Evolutionary conservation across 2,329 filamentous ascomycete species (phyloP).

Genomic region (Neofusicoccum laricinum): DNA sequence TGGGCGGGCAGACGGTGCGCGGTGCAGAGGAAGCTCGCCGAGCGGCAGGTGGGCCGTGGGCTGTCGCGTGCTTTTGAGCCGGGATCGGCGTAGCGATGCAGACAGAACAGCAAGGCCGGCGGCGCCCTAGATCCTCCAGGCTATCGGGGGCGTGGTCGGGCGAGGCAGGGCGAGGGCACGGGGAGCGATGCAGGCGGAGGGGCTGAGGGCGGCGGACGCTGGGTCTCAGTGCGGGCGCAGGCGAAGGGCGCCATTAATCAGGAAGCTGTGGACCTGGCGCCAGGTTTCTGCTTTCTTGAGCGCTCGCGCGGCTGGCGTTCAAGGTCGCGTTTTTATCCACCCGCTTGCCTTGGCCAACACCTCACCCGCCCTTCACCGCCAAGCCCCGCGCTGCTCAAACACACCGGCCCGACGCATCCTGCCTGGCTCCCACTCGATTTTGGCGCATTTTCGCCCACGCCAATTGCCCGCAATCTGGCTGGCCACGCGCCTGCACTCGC

Average conservation of each 20-base stretch:
- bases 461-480: not conserved
- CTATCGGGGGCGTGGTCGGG: conserved; percentile 2
- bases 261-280: conserved; percentile 12
- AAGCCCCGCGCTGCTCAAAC: conserved; percentile 13
- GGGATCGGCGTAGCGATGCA: conserved; percentile 12
- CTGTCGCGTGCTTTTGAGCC: conserved; percentile 17
- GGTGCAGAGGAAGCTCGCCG: conserved; percentile 5
- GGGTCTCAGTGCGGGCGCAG: conserved; percentile 1
- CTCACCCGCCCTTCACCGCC: conserved; percentile 11
- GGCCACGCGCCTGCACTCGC: not conserved
- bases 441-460: not conserved
- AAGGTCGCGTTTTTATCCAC: conserved; percentile 11
- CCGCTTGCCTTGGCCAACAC: conserved; percentile 1
- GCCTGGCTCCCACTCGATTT: not conserved
- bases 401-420: conserved; percentile 6
- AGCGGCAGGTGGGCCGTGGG: conserved; percentile 11
- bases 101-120: conserved; percentile 9
- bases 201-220: not conserved
- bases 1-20: conserved; percentile 6
- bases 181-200: not conserved
- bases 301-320: conserved; percentile 9
- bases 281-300: conserved; percentile 6
- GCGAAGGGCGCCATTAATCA: conserved; percentile 5
- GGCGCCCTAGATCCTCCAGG: conserved; percentile 8
- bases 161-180: not conserved